Percentiles rank a stretch among this genome's conserved stretches.
Evolutionary conservation across 2,329 filamentous ascomycete species (phyloP).

Genomic region (Claviceps capensis): DNA sequence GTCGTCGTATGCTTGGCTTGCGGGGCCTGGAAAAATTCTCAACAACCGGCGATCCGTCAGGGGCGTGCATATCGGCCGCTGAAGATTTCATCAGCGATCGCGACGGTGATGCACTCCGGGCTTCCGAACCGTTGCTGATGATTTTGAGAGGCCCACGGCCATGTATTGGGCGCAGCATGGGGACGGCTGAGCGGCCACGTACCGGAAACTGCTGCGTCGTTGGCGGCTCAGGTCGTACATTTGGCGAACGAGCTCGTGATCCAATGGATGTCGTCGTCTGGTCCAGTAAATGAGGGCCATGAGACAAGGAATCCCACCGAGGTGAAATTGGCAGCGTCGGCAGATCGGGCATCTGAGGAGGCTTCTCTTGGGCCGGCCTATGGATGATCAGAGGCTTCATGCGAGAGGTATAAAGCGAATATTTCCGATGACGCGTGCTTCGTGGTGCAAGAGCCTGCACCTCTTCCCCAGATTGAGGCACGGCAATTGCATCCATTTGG

Average conservation of each 20-base stretch:
- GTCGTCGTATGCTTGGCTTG: constrained; percentile 37
- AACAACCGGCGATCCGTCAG: constrained; percentile 24
- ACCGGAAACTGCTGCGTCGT: background rate
- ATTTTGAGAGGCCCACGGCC: constrained; percentile 7
- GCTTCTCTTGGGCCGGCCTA: background rate
- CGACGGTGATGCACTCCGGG: constrained; percentile 18
- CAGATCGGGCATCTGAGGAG: constrained; percentile 13
- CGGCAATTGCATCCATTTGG: constrained; percentile 11
- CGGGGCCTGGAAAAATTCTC: constrained; percentile 49
- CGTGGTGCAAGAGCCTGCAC: constrained; percentile 5
- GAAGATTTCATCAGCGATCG: constrained; percentile 19
- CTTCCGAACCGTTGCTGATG: constrained; percentile 6
- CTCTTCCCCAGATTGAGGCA: constrained; percentile 7
- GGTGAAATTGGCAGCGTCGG: constrained; percentile 24
- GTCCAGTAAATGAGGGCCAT: constrained; percentile 14
- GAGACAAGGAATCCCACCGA: constrained; percentile 31
- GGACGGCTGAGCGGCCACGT: background rate
- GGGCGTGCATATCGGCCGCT: constrained; percentile 20
- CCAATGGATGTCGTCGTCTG: constrained; percentile 4
- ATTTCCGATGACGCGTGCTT: constrained; percentile 9
- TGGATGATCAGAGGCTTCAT: constrained; percentile 8
- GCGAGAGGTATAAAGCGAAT: constrained; percentile 12
- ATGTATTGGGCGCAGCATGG: constrained; percentile 5
- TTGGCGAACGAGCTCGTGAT: background rate
- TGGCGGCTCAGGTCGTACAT: background rate